Evolutionary conservation across 768 basidiomycete genomes (phyloP).

Genomic region (Thelephora ganbajun): DNA sequence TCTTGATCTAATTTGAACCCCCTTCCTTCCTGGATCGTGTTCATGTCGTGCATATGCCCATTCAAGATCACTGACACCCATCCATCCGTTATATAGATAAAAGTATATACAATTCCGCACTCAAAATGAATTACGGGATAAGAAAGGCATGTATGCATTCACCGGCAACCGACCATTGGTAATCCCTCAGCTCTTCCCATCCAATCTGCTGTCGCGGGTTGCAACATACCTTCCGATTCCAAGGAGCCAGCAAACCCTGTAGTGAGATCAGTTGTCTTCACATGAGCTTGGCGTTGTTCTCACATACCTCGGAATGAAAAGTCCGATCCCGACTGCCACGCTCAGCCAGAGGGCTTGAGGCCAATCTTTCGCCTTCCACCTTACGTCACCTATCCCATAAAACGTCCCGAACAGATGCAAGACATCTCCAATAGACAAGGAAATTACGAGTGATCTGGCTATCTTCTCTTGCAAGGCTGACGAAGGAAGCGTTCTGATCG

Average conservation of each 20-base stretch:
- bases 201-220: conserved; percentile 27
- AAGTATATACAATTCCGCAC: too few relatives aligned
- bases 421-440: conserved; percentile 57
- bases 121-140: too few relatives aligned
- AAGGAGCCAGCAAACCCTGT: conserved; percentile 52
- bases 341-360: conserved; percentile 59
- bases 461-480: conserved; percentile 64
- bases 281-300: background rate
- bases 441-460: conserved; percentile 43
- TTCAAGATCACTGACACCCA: too few relatives aligned
- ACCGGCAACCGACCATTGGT: too few relatives aligned
- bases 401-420: conserved; percentile 53
- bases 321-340: conserved; percentile 41
- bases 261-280: background rate
- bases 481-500: conserved; percentile 32
- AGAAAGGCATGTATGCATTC: too few relatives aligned
- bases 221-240: conserved; percentile 67
- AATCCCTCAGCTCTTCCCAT: too few relatives aligned
- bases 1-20: conserved; percentile 91
- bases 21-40: background rate
- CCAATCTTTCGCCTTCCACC: conserved; percentile 50
- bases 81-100: too few relatives aligned
- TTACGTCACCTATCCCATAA: conserved; percentile 63
- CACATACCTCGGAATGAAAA: conserved; percentile 39
- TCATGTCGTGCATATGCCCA: too few relatives aligned